Base-by-base conservation (phyloP, 1,284 basidiomycete species). In the Coniferiporia sulphurascens region DNA sequence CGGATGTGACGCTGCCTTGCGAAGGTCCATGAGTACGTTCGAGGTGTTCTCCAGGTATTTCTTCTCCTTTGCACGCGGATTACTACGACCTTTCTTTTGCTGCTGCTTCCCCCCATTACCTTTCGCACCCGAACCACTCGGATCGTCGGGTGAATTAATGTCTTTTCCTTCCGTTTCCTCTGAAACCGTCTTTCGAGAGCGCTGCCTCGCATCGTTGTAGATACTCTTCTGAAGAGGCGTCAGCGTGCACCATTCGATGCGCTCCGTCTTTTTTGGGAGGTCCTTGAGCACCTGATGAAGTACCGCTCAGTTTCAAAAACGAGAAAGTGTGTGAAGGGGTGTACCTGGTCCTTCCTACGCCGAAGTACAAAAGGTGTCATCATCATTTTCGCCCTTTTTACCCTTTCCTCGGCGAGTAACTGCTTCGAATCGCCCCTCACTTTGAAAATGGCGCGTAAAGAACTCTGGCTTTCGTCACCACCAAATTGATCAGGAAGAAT, bases 311-410 rank as follows among this genome's bases (percentile, higher is more conserved):
- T 34, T 52, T 27, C 44, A 50, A 49, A 53, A 48, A 49, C 3
- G 62, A 57, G 9, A 56, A 49, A 56, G 36, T 27, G 3, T 38
- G 65, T 74, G 55, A 5, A 41, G 3, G 15, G 9, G 9, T 27
- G 44, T 64, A 86, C 90, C 75, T 94, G 91, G 64, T 95, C 92
- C 74, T 99, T 99, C 64, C 95, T 85, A 52, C 97, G 84, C 21
- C 97, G 89, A 19, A 99, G 81, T 32, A 99, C 95, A 71, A 99
- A 99, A 0, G 97, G 97, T 15, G 93, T 95, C 88, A 99, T 95
- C 95, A 99, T 98, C 71, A 91, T 94, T 76, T 98, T 97, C 4
- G 97, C 97, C 59, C 96, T 78, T 52, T 93, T 91, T 27, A 98
- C 91, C 50, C 95, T 87, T 70, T 95, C 89, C 69, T 92, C 87